Evolutionary conservation across 2,329 filamentous ascomycete species (phyloP), one percentile per base, ranked within the genome.

Genomic region (Pseudogymnoascus sp.): DNA sequence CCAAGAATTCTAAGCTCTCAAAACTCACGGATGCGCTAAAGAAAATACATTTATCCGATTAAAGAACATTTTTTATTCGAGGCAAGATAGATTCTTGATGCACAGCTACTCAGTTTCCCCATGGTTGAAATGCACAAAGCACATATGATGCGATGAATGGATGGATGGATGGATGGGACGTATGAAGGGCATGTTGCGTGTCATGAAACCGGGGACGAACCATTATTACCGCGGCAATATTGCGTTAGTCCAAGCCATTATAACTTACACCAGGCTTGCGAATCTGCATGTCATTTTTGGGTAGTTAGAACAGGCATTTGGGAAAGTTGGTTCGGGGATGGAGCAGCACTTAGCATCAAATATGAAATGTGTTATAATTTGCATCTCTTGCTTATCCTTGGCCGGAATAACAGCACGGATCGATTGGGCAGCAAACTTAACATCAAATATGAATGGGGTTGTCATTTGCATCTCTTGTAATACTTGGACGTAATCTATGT

Each of bases 1-100:
- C 48, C 37, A 25, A 5, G 61, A 62, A 33, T 62, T 62, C 37
- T 62, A 62, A 33, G 12, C n/a, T 21, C n/a, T 18, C 45, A 31
- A n/a, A 15, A 27, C 45, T 18, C 45, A 31, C 45, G 6, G 5
- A 18, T 31, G 27, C 45, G 45, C 8, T 52, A 52, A 27, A 52
- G 10, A n/a, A 52, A 52, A 15, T 52, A 52, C 27, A 33, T 35
- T 55, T 55, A 55, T 55, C 48, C 48, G 48, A 55, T 55, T 55
- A 35, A 55, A 55, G 48, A 55, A 55, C 48, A 55, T 55, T 55
- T 42, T 55, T 55, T 52, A 52, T 52, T 48, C 45, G 18, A 27
- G 4, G 9, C 27, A 52, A 12, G 45, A 52, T 52, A 52, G 45
- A 52, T 52, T 52, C 45, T 52, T 31, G 45, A 52, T 52, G 45